Conservation (phyloP, 2,329 filamentous ascomycete genomes). For the Sporothrix variecibatus region DNA sequence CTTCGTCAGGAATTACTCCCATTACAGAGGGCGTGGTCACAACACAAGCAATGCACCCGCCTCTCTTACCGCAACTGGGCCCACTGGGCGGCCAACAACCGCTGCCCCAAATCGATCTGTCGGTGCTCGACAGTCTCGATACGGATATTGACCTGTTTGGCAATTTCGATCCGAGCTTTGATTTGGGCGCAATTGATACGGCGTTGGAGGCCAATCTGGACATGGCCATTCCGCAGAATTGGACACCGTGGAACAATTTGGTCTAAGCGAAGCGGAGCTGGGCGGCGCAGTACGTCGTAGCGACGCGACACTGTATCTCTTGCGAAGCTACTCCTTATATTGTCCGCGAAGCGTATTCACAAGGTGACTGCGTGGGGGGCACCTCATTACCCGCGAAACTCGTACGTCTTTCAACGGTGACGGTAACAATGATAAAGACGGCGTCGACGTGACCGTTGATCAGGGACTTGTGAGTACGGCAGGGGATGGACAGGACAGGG, state of each 20-base stretch:
- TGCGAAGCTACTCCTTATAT: no score
- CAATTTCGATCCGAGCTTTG: slow-evolving; percentile 57
- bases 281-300: no score
- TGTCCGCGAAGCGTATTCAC: no score
- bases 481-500: neutral
- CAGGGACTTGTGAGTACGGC: neutral
- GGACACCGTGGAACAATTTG: slow-evolving; percentile 38
- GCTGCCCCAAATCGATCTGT: slow-evolving; percentile 31
- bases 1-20: neutral
- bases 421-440: no score
- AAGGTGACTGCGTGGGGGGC: neutral
- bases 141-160: slow-evolving; percentile 57
- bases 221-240: slow-evolving; percentile 55
- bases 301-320: no score
- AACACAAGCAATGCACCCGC: neutral
- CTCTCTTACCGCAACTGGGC: neutral
- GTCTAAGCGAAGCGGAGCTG: neutral
- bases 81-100: neutral
- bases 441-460: neutral
- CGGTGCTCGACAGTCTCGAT: slow-evolving; percentile 40
- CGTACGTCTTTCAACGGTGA: neutral
- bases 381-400: neutral
- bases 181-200: slow-evolving; percentile 56
- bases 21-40: neutral
- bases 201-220: slow-evolving; percentile 58